Evolutionary conservation across 2,329 filamentous ascomycete genomes (phyloP).

Genomic region (Colletotrichum sp.): DNA sequence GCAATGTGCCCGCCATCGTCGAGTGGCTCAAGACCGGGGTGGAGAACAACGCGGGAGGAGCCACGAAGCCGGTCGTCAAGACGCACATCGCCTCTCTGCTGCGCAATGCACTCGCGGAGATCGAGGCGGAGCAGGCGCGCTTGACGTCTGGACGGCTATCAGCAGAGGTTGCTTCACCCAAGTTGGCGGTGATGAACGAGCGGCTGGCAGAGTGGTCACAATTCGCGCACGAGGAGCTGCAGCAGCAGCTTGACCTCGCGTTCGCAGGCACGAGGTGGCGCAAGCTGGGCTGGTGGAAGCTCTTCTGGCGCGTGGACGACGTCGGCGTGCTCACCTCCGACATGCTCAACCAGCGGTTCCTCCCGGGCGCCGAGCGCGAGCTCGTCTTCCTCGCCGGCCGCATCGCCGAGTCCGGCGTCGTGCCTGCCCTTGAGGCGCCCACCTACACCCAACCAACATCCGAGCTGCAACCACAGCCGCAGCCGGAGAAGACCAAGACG

Average conservation of each 20-base stretch:
- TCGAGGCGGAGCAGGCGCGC: slow-evolving; percentile 53
- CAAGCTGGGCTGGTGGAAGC: slow-evolving; percentile 88
- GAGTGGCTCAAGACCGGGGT: slow-evolving; percentile 67
- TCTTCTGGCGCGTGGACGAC: slow-evolving; percentile 94
- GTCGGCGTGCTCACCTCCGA: slow-evolving; percentile 83
- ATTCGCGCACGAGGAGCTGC: slow-evolving; percentile 80
- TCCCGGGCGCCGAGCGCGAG: slow-evolving; percentile 77
- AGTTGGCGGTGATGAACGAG: slow-evolving; percentile 54
- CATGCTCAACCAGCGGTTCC: slow-evolving; percentile 77
- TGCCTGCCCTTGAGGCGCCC: background rate
- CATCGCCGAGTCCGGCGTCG: slow-evolving; percentile 57
- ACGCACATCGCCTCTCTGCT: slow-evolving; percentile 72
- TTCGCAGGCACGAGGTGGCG: slow-evolving; percentile 80
- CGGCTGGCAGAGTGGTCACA: slow-evolving; percentile 77
- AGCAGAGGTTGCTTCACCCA: slow-evolving; percentile 35
- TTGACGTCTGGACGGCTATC: slow-evolving; percentile 36
- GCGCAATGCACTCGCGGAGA: slow-evolving; percentile 51
- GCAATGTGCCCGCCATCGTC: slow-evolving; percentile 68
- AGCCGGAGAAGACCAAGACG: background rate
- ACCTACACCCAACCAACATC: slow-evolving; percentile 39
- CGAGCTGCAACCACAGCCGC: slow-evolving; percentile 15
- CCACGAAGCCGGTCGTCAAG: slow-evolving; percentile 69
- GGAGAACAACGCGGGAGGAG: slow-evolving; percentile 37
- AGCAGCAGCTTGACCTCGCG: slow-evolving; percentile 76
- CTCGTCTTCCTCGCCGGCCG: slow-evolving; percentile 84